Base-by-base conservation (phyloP, 78 protist species). In the Isochrysis galbana region DNA sequence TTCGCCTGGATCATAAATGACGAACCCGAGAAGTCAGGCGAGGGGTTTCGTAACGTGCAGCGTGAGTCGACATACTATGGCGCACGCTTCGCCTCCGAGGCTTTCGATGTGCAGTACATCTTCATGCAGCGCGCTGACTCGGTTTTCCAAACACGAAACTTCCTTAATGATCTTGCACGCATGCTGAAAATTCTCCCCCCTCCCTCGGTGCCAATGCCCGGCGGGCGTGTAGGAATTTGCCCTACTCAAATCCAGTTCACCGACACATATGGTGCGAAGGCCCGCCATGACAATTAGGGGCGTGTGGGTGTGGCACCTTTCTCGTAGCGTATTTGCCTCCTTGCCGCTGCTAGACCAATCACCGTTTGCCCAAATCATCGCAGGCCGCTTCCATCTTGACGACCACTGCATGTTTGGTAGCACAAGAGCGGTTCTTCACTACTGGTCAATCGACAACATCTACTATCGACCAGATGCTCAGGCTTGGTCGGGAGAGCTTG, bases 311-410 rank as follows among this genome's bases (percentile, higher is more conserved):
- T n/a, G n/a, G n/a, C n/a, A n/a, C n/a, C n/a, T n/a, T n/a, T n/a
- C n/a, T n/a, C n/a, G n/a, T n/a, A n/a, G n/a, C n/a, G n/a, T n/a
- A n/a, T n/a, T n/a, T n/a, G n/a, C n/a, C n/a, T n/a, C n/a, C n/a
- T n/a, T n/a, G n/a, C n/a, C n/a, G n/a, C n/a, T n/a, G n/a, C n/a
- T n/a, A n/a, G n/a, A n/a, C n/a, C n/a, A n/a, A n/a, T n/a, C n/a
- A n/a, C n/a, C n/a, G n/a, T n/a, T n/a, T n/a, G n/a, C n/a, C n/a
- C n/a, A n/a, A n/a, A n/a, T n/a, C n/a, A n/a, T n/a, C n/a, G n/a
- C n/a, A n/a, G n/a, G 74, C 74, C 74, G 74, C 74, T 67, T 67
- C 74, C 74, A 67, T n/a, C 74, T 67, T n/a, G 74, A 67, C 74
- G 74, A 67, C 74, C 74, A 67, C 74, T 67, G 74, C 74, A 67